phyloP scores from a whole-genome alignment of 306 rosid genomes.

The Prunus dulcis region DNA sequence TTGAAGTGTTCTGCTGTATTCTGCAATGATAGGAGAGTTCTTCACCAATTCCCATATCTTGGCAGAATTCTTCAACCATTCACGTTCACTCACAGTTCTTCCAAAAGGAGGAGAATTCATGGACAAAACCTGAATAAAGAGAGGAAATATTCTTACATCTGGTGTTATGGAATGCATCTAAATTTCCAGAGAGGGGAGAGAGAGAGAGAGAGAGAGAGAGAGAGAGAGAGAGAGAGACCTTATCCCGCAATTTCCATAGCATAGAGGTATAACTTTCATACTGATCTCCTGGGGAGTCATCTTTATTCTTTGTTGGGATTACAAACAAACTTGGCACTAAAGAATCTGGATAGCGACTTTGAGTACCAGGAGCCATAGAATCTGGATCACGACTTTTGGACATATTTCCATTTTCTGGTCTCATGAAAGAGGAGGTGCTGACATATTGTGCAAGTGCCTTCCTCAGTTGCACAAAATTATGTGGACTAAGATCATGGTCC shows the following conservation, averaged over 20 bases:
- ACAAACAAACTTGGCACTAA: constrained; percentile 32
- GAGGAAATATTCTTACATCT: not conserved
- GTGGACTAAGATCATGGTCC: constrained; percentile 52
- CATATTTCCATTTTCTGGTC: constrained; percentile 23
- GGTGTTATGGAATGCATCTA: not conserved
- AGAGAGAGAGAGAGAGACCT: constrained; percentile 41
- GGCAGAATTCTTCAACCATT: constrained; percentile 83
- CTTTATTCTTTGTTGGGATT: constrained; percentile 60
- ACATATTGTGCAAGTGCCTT: constrained; percentile 54
- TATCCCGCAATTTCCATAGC: constrained; percentile 74
- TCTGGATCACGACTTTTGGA: constrained; percentile 24
- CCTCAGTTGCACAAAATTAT: constrained; percentile 43
- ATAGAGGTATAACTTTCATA: constrained; percentile 55
- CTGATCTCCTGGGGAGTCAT: constrained; percentile 53
- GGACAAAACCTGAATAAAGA: constrained; percentile 52
- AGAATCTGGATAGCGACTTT: constrained; percentile 27
- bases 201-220: not conserved
- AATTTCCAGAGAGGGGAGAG: not conserved
- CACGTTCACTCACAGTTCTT: constrained; percentile 71
- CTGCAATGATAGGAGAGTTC: constrained; percentile 64
- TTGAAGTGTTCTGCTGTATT: constrained; percentile 67
- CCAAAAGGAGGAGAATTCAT: constrained; percentile 60
- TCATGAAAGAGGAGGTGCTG: constrained; percentile 44
- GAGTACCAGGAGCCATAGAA: constrained; percentile 19
- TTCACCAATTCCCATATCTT: constrained; percentile 84